Conservation (phyloP, 768 basidiomycete genomes). For the Lentinus brumalis region DNA sequence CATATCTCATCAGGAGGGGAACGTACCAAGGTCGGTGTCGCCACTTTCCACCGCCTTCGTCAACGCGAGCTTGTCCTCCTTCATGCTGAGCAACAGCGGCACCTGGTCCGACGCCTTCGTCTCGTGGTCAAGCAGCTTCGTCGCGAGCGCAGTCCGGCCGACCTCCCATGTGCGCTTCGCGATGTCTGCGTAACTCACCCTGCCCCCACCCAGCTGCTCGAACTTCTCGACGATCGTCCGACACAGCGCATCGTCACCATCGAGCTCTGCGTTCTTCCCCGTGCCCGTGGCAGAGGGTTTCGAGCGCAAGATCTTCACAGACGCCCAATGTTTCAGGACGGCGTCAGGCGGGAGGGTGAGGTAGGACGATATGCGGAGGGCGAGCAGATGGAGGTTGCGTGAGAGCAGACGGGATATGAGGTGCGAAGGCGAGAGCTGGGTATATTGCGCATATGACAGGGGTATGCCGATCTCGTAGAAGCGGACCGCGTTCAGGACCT, state of each 20-base stretch:
- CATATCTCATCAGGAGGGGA: background rate
- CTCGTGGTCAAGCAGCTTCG: slow-evolving; percentile 94
- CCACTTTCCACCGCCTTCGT: slow-evolving; percentile 92
- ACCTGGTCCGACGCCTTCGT: slow-evolving; percentile 88
- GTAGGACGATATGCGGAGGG: slow-evolving; percentile 85
- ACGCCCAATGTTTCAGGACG: slow-evolving; percentile 95
- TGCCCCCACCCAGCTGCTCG: slow-evolving; percentile 70
- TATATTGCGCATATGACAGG: slow-evolving; percentile 90
- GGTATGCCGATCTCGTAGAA: slow-evolving; percentile 93
- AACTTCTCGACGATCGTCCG: slow-evolving; percentile 88
- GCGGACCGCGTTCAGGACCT: slow-evolving; percentile 91
- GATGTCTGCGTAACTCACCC: slow-evolving; percentile 93
- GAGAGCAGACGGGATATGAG: slow-evolving; percentile 83
- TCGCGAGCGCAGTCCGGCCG: slow-evolving; percentile 77
- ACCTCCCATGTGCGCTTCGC: slow-evolving; percentile 92
- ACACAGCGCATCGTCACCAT: slow-evolving; percentile 79
- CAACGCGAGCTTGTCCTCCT: slow-evolving; percentile 87
- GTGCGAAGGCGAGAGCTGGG: slow-evolving; percentile 75
- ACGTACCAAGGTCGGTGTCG: slow-evolving; percentile 88
- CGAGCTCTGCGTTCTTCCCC: slow-evolving; percentile 55
- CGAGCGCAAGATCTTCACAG: slow-evolving; percentile 82
- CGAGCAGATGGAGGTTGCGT: slow-evolving; percentile 88
- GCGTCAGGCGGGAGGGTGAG: slow-evolving; percentile 81
- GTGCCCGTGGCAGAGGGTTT: slow-evolving; percentile 57
- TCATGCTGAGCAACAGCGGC: slow-evolving; percentile 90